These are phyloP conservation scores for Telfairia occidentalis DNA, from an alignment of 331 rosid species.

Conservation along the genomic window DNA sequence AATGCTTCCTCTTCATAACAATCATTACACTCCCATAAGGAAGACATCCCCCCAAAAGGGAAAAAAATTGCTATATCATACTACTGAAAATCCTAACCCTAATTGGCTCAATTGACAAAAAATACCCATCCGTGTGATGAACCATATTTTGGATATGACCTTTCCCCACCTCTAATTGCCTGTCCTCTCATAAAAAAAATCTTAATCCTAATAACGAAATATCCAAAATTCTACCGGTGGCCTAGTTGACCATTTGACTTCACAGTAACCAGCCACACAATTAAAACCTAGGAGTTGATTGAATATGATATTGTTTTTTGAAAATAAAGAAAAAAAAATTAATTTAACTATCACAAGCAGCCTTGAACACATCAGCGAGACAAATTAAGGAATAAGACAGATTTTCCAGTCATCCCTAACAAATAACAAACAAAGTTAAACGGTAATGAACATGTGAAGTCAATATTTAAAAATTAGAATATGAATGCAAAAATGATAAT, in stretches of 20 bases:
- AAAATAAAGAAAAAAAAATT: neutral
- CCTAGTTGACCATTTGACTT: neutral
- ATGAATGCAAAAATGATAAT: slow-evolving; percentile 12
- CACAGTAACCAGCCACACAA: neutral
- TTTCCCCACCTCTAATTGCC: neutral
- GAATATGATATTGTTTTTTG: neutral
- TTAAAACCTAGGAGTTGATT: neutral
- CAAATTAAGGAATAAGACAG: neutral
- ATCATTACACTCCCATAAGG: neutral
- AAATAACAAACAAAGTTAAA: neutral
- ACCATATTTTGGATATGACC: neutral
- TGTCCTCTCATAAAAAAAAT: too few species aligned
- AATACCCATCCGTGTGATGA: neutral
- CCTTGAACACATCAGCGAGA: neutral
- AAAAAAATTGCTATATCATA: too few species aligned
- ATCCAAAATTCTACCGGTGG: neutral
- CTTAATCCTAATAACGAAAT: neutral
- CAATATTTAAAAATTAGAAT: neutral
- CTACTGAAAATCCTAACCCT: neutral
- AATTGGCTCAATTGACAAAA: neutral
- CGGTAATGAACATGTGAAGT: neutral
- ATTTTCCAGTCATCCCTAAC: neutral
- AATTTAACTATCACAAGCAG: neutral
- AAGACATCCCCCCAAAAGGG: neutral
- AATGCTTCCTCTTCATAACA: neutral